A percentile compares a stretch with the other conserved stretches of the same genome.
These are phyloP conservation scores for Blastobotrys peoriensis DNA, from an alignment of 805 yeast species.

Conservation along the genomic window DNA sequence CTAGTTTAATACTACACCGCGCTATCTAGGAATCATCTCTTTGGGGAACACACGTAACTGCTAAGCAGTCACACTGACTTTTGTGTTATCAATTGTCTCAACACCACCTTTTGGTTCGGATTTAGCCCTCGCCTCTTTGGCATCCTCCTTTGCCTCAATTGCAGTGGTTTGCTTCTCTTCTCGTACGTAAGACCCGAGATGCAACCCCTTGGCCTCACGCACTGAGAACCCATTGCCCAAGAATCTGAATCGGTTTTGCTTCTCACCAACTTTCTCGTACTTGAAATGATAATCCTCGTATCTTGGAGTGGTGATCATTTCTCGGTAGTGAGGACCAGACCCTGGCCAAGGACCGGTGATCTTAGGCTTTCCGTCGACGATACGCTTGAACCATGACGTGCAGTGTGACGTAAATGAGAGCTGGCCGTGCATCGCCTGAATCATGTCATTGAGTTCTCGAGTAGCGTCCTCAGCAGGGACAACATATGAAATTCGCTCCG, in stretches of 20 bases:
- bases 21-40: too few species aligned
- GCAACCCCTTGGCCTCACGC: slow-evolving; percentile 4
- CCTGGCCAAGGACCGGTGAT: slow-evolving; percentile 6
- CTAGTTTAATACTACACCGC: too few species aligned
- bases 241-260: slow-evolving; percentile 1
- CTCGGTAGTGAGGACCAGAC: slow-evolving; percentile 1
- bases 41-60: too few species aligned
- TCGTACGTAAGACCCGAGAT: slow-evolving; percentile 1
- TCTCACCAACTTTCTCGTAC: not conserved
- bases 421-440: slow-evolving; percentile 5
- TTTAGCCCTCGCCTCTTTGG: too few species aligned
- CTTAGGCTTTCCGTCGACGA: not conserved
- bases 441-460: slow-evolving; percentile 9
- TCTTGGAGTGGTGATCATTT: not conserved
- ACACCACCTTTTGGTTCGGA: too few species aligned
- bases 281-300: slow-evolving; percentile 2
- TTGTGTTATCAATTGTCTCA: too few species aligned
- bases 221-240: slow-evolving; percentile 1
- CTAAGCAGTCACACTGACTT: too few species aligned
- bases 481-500: slow-evolving; percentile 10
- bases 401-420: slow-evolving; percentile 1
- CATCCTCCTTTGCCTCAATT: not conserved
- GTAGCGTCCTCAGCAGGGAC: slow-evolving; percentile 7
- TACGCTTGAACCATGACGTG: slow-evolving; percentile 4
- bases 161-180: too few species aligned